Conservation (phyloP, 768 basidiomycete species). For the Serpula lacrymans region DNA sequence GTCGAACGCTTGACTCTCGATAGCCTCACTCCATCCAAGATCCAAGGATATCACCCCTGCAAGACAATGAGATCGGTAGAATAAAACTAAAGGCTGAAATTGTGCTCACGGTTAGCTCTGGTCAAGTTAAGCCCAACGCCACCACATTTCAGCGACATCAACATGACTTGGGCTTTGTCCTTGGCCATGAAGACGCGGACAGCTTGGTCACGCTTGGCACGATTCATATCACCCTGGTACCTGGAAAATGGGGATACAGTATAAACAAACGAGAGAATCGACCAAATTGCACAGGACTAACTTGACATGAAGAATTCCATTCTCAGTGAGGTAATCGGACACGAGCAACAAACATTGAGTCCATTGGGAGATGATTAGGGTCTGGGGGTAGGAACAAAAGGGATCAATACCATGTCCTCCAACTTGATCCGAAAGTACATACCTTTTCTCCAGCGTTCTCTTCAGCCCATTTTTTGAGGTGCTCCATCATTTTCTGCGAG, state of each 20-base stretch:
- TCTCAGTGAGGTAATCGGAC: constrained; percentile 56
- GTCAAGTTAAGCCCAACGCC: constrained; percentile 55
- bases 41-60: constrained; percentile 56
- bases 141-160: constrained; percentile 64
- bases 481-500: constrained; percentile 56
- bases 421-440: constrained; percentile 3
- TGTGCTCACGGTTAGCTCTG: constrained; percentile 47
- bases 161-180: constrained; percentile 54
- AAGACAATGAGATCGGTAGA: not conserved
- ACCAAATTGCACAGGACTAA: constrained; percentile 19
- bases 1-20: constrained; percentile 61
- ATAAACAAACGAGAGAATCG: not conserved
- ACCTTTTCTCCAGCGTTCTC: constrained; percentile 62
- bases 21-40: constrained; percentile 61
- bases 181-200: constrained; percentile 59
- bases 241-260: constrained; percentile 21
- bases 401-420: not conserved
- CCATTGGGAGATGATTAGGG: constrained; percentile 71
- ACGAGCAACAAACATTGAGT: constrained; percentile 60
- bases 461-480: constrained; percentile 41
- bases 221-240: constrained; percentile 61
- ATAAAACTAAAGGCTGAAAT: not conserved
- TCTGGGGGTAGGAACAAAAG: constrained; percentile 30
- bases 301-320: constrained; percentile 54
- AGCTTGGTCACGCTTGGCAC: constrained; percentile 48